Conservation (phyloP, 208 protist species). For the Crithidia acanthocephali region DNA sequence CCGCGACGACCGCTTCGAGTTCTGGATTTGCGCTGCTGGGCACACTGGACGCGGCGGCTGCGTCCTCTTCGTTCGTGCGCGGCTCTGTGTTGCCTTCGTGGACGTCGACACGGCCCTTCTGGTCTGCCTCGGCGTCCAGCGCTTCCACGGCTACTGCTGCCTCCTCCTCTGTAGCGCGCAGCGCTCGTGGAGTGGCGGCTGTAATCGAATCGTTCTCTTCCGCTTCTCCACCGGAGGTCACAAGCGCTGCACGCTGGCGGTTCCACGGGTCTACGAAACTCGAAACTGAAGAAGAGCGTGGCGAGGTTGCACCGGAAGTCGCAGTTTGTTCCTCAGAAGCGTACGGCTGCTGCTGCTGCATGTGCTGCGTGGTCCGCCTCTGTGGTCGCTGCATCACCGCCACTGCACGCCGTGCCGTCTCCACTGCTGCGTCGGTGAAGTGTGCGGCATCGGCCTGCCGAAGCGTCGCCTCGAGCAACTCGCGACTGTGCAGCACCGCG, state of each 20-base stretch:
- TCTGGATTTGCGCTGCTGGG: neutral
- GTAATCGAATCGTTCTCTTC: neutral
- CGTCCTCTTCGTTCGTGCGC: neutral
- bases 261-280: neutral
- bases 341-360: too few relatives aligned
- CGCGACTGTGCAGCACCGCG: constrained; percentile 39
- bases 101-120: too few relatives aligned
- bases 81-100: too few relatives aligned
- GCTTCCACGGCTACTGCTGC: neutral
- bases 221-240: neutral
- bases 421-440: constrained; percentile 42
- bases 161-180: constrained; percentile 2
- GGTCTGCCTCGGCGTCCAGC: neutral
- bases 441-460: constrained; percentile 17
- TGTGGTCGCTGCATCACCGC: neutral
- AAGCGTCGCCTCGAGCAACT: constrained; percentile 42
- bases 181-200: neutral
- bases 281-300: neutral
- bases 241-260: neutral
- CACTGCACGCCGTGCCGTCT: constrained; percentile 11
- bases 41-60: neutral
- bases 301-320: neutral
- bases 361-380: too few relatives aligned
- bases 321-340: too few relatives aligned
- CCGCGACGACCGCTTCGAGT: neutral